Base-by-base conservation (phyloP, 768 basidiomycete genomes). In the Auricularia cornea region DNA sequence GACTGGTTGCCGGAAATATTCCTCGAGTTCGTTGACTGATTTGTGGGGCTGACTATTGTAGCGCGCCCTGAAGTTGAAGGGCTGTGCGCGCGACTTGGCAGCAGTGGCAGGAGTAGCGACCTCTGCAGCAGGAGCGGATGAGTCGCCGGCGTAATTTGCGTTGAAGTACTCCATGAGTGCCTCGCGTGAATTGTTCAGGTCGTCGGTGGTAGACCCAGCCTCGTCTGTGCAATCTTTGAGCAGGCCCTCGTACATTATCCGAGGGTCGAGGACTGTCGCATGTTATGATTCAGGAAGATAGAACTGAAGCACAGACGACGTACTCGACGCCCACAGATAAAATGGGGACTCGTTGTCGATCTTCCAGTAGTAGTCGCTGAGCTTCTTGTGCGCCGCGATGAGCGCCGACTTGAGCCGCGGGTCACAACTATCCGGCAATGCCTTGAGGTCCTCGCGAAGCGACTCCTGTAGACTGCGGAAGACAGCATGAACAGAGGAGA, bases 381-480 rank as follows among this genome's bases (percentile, higher is more conserved):
- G 67, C 66, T 77, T 77, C 0, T 62, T 52, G 56, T 77, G 75
- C 1, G 74, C 69, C 2, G 66, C 63, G 0, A 69, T 28, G 4
- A 77, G 64, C 2, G 72, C 74, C 1, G 62, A 61, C 31, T 62
- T 59, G 12, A 76, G 30, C 1, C 31, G 20, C 14, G 71, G 62
- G 0, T 69, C 29, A 5, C 63, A 28, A 12, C 26, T 30, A 29
- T 63, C 41, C 10, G 74, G 69, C 14, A 76, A 72, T 2, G 41
- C 23, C 8, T n/a, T 28, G 14, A 76, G 10, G 10, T 71, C 67
- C 1, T 41, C 48, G 2, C 59, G n/a, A 28, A 78, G 35, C 12
- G 73, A 59, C 0, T 73, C 70, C 66, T 77, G 75, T 3, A 78
- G 71, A 3, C 72, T 72, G 1, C 70, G 64, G 59, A 76, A 77